A percentile compares a stretch with the other conserved stretches of the same genome.
phyloP scores from a whole-genome alignment of 805 yeast genomes.

The Saccharomyces mikatae region DNA sequence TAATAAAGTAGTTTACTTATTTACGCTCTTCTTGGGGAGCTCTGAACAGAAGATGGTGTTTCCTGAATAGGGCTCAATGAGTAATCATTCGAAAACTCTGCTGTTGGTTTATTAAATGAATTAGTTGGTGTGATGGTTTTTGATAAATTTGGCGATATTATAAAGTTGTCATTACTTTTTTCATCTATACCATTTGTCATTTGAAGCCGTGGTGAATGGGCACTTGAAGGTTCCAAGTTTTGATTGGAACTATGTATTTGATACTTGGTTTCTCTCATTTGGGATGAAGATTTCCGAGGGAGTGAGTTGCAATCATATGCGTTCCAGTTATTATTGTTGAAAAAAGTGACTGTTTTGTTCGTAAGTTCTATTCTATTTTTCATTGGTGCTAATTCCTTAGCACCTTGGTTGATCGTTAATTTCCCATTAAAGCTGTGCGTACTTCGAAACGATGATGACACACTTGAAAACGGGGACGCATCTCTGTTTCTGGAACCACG shows the following conservation, averaged over 20 bases:
- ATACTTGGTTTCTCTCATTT: background rate
- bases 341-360: slow-evolving; percentile 35
- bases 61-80: slow-evolving; percentile 30
- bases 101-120: slow-evolving; percentile 20
- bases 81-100: slow-evolving; percentile 16
- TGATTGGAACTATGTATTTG: background rate
- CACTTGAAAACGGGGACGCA: background rate
- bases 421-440: slow-evolving; percentile 29
- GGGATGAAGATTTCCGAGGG: background rate
- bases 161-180: slow-evolving; percentile 3
- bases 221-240: background rate
- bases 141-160: slow-evolving; percentile 4
- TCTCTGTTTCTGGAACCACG: background rate
- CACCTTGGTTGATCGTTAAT: slow-evolving; percentile 18
- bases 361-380: slow-evolving; percentile 31
- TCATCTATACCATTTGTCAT: background rate
- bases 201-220: background rate
- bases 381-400: slow-evolving; percentile 25
- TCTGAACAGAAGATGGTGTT: slow-evolving; percentile 22
- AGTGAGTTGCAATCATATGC: background rate
- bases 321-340: slow-evolving; percentile 13
- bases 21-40: slow-evolving; percentile 17
- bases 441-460: slow-evolving; percentile 19
- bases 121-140: slow-evolving; percentile 15
- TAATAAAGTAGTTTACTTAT: background rate